Percentiles rank a stretch among this genome's conserved stretches.
These are phyloP conservation scores for Volvox africanus DNA, from an alignment of 139 green algal genomes.

Conservation along the genomic window DNA sequence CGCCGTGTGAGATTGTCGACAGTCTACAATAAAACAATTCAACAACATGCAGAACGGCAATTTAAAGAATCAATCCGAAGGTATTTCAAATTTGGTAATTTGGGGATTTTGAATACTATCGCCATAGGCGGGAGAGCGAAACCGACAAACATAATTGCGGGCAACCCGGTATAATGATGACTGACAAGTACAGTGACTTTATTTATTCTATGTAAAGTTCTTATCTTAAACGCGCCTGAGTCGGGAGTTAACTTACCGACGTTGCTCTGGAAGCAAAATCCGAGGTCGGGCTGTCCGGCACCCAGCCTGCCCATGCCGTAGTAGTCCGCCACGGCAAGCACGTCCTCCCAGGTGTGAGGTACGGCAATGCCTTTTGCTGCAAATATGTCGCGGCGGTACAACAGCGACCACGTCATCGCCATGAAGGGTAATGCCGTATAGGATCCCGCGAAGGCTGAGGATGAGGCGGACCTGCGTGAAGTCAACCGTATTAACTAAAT, in stretches of 20 bases:
- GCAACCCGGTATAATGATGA: no score
- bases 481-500: no score
- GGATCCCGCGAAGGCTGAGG: not conserved
- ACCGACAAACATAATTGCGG: no score
- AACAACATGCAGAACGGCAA: no score
- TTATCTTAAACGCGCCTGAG: no score
- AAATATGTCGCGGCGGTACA: not conserved
- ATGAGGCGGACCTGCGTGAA: not conserved
- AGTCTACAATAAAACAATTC: no score
- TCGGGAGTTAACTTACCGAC: not conserved
- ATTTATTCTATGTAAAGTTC: no score
- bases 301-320: not conserved
- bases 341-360: constrained; percentile 16
- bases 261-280: not conserved
- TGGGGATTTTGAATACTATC: no score
- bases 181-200: no score
- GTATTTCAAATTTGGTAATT: no score
- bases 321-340: not conserved
- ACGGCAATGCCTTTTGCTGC: not conserved
- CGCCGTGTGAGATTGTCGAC: not conserved
- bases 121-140: no score
- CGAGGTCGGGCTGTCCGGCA: not conserved
- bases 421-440: not conserved
- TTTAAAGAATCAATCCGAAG: not conserved
- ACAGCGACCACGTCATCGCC: not conserved